phyloP scores from a whole-genome alignment of 495 filamentous ascomycete genomes.

The Neurospora pannonica region DNA sequence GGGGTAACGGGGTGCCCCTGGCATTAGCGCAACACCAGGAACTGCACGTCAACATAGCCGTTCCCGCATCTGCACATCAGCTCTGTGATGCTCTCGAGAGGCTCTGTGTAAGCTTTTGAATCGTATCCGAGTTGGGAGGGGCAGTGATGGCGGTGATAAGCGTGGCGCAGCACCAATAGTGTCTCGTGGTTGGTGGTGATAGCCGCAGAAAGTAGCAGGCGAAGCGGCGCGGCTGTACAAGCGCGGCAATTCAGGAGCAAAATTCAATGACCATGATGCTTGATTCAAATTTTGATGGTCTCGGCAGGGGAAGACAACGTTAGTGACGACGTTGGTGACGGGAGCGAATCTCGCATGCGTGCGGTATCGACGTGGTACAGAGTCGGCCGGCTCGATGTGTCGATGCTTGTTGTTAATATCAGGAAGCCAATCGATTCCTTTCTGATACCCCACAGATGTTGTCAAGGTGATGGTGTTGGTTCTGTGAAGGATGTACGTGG shows the following conservation, averaged over 20 bases:
- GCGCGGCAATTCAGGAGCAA: neutral
- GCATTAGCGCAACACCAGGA: neutral
- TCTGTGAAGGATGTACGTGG: neutral
- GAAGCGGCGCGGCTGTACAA: neutral
- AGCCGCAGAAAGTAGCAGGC: neutral
- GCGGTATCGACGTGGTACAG: neutral
- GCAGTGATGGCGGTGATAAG: neutral
- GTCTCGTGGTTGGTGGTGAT: neutral
- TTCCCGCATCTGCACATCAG: neutral
- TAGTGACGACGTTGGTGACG: neutral
- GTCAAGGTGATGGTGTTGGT: neutral
- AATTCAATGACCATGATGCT: neutral
- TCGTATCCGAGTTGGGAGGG: neutral
- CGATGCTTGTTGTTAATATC: neutral
- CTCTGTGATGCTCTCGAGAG: neutral
- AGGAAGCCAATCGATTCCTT: neutral
- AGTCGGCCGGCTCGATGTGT: neutral
- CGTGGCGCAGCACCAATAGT: neutral
- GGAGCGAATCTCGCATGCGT: neutral
- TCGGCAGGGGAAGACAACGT: neutral
- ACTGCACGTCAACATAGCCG: neutral
- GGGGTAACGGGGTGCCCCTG: neutral
- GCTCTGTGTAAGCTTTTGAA: neutral
- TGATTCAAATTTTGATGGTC: neutral
- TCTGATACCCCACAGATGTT: neutral